Evolutionary conservation across 306 rosid genomes (phyloP), one percentile per base, ranked within the genome.

Genomic region (Bauhinia variegata): DNA sequence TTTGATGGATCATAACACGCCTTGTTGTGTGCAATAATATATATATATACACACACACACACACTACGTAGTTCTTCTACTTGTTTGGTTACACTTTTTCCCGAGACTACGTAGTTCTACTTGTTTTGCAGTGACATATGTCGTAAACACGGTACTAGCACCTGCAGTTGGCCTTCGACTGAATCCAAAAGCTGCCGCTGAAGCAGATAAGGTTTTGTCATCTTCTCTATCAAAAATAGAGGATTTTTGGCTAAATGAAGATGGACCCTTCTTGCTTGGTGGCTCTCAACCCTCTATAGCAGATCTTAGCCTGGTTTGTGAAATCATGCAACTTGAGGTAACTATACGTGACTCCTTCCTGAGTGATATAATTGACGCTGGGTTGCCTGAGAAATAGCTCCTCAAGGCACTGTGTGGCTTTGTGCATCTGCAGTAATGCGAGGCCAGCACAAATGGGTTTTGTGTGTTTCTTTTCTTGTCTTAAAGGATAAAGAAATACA

Each of bases 291-390:
- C 96, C 8, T 86, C 95, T 55, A 82, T 88, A 66, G 96, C 96
- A 42, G 95, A 91, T 75, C 86, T 91, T 68, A 86, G 96, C 76
- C 51, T 85, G 77, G 95, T 85, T 71, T 87, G 97, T 73, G 96
- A 91, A 78, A 72, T 86, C 59, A 86, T 64, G 91, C 89, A 91
- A 79, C 89, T 88, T 33, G 91, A 91, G 97, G 97, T 92, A 86
- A 71, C 71, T 65, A 7, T 13, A 65, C 53, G 47, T 60, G 30
- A 42, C 28, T 69, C 32, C 2, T 3, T 65, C 28, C 37, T 65
- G 58, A 12, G 39, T 60, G 42, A n/a, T 52, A 60, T 60, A 23
- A 56, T 58, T 9, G 14, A 43, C 37, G 12, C 41, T 41, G 63
- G 54, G 66, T n/a, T 57, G 19, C 38, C 49, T 69, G 13, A 57